phyloP scores from a whole-genome alignment of 2,329 filamentous ascomycete genomes.

The Whalleya microplaca region DNA sequence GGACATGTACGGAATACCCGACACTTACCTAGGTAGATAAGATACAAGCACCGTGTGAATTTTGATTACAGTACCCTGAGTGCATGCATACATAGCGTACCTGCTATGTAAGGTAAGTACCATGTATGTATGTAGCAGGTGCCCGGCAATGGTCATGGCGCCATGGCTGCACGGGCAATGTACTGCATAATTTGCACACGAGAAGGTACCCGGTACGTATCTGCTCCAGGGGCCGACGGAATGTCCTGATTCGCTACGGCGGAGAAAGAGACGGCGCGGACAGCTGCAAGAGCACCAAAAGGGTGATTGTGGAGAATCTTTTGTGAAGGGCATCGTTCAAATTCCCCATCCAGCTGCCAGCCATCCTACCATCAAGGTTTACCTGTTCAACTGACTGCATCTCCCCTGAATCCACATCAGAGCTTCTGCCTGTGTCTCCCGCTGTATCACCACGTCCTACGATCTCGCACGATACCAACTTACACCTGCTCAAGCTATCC shows the following conservation, averaged over 20 bases:
- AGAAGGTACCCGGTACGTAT: not conserved
- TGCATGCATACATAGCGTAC: no score
- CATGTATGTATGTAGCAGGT: conserved; percentile 13
- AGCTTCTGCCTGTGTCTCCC: conserved; percentile 17
- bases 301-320: conserved; percentile 27
- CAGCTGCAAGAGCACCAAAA: conserved; percentile 23
- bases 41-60: conserved; percentile 8
- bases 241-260: conserved; percentile 22
- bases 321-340: conserved; percentile 23
- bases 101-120: no score
- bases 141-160: conserved; percentile 3
- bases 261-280: conserved; percentile 29
- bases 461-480: conserved; percentile 20
- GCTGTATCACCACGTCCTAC: conserved; percentile 33
- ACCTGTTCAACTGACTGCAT: conserved; percentile 18
- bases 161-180: not conserved
- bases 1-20: no score
- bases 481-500: conserved; percentile 18
- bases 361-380: conserved; percentile 13
- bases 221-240: conserved; percentile 4
- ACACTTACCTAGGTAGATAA: not conserved
- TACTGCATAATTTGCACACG: conserved; percentile 11
- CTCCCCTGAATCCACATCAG: conserved; percentile 17
- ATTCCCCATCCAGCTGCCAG: conserved; percentile 19
- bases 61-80: not conserved